A percentile compares a stretch with the other conserved stretches of the same genome.
phyloP scores from a whole-genome alignment of 768 basidiomycete species.

The Naganishia vishniacii region DNA sequence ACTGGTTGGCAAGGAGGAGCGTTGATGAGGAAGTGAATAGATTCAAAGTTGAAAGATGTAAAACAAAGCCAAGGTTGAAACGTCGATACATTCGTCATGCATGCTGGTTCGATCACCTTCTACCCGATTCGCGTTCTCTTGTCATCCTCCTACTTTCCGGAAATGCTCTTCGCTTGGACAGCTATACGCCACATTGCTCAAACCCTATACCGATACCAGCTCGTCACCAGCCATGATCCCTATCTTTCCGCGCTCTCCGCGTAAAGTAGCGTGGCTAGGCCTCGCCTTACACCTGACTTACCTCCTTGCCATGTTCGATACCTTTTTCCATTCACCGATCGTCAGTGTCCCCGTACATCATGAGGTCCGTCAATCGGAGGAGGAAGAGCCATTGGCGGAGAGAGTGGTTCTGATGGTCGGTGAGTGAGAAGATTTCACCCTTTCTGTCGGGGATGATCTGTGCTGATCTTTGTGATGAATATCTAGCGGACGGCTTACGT shows the following conservation, averaged over 20 bases:
- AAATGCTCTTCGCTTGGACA: not conserved
- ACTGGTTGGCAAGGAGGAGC: not conserved
- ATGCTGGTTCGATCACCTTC: not conserved
- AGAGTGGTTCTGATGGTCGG: conserved; percentile 76
- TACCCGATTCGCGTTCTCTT: not conserved
- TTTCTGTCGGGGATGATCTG: not conserved
- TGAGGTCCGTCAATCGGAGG: conserved; percentile 62
- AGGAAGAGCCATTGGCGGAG: conserved; percentile 57
- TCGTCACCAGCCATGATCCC: too few species aligned
- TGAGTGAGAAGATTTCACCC: too few species aligned
- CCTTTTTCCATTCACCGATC: conserved; percentile 63
- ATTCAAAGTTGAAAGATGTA: not conserved
- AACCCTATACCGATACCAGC: not conserved
- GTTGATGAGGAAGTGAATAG: not conserved
- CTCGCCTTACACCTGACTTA: conserved; percentile 69
- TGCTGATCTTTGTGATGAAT: not conserved
- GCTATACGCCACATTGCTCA: not conserved
- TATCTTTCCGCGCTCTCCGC: conserved; percentile 12
- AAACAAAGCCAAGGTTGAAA: too few species aligned
- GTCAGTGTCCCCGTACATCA: conserved; percentile 34
- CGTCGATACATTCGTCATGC: not conserved
- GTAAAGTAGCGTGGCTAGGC: conserved; percentile 54
- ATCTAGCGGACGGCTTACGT: conserved; percentile 70
- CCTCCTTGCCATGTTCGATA: conserved; percentile 59
- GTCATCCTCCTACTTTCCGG: not conserved